Evolutionary conservation across 1,284 basidiomycete genomes (phyloP).

Genomic region (Agaricales sp.): DNA sequence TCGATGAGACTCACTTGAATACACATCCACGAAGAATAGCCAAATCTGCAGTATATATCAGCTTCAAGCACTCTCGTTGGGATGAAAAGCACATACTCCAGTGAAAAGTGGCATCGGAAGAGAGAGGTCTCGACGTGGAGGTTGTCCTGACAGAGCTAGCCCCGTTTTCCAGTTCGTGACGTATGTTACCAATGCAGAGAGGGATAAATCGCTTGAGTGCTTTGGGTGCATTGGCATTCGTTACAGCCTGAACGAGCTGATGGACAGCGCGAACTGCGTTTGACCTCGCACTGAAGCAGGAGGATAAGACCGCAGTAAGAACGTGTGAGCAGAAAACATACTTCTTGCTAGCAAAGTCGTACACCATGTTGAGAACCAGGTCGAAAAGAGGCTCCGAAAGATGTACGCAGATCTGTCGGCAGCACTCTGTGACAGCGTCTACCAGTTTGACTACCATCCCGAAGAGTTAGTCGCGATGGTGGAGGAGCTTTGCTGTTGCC

Average conservation of each 20-base stretch:
- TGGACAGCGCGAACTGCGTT: slow-evolving; percentile 86
- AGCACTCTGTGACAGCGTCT: slow-evolving; percentile 58
- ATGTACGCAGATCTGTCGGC: slow-evolving; percentile 73
- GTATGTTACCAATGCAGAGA: slow-evolving; percentile 65
- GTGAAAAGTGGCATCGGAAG: slow-evolving; percentile 82
- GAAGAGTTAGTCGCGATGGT: background rate
- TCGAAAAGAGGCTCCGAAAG: slow-evolving; percentile 79
- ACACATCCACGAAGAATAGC: slow-evolving; percentile 60
- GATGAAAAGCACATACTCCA: slow-evolving; percentile 53
- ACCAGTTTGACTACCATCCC: slow-evolving; percentile 46
- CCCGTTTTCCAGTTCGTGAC: slow-evolving; percentile 73
- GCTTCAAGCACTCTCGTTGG: slow-evolving; percentile 2
- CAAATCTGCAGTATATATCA: slow-evolving; percentile 33
- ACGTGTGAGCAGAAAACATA: background rate
- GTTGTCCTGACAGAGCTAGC: slow-evolving; percentile 82
- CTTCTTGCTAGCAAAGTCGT: slow-evolving; percentile 67
- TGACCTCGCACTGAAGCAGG: slow-evolving; percentile 39
- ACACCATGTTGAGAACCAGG: slow-evolving; percentile 74
- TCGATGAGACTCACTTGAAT: slow-evolving; percentile 44
- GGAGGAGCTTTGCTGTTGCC: background rate
- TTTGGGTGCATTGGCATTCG: slow-evolving; percentile 71
- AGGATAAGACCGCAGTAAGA: background rate
- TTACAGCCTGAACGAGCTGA: slow-evolving; percentile 79
- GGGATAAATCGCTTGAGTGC: slow-evolving; percentile 72
- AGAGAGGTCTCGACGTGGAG: slow-evolving; percentile 58